Conservation (phyloP, 2,329 filamentous ascomycete species). For the Colletotrichum lentis region DNA sequence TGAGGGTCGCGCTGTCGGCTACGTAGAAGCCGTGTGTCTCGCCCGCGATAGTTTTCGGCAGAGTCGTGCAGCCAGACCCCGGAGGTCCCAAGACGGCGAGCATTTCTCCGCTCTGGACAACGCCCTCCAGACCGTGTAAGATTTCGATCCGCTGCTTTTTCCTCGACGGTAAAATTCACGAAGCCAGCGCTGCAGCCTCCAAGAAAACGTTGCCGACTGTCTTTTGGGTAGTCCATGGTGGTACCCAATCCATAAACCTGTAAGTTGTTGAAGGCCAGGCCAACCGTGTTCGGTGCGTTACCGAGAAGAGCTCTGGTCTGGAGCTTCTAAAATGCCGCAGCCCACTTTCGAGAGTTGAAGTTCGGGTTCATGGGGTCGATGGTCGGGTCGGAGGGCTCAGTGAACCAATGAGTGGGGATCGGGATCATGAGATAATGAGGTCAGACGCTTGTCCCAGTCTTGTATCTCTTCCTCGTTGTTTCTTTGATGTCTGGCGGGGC, state of each 20-base stretch:
- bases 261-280: conserved; percentile 51
- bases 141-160: conserved; percentile 54
- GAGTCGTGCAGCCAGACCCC: conserved; percentile 68
- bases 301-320: conserved; percentile 41
- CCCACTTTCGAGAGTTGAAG: conserved; percentile 56
- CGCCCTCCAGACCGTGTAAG: conserved; percentile 58
- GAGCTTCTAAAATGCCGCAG: conserved; percentile 49
- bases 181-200: conserved; percentile 43
- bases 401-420: conserved; percentile 40
- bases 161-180: conserved; percentile 41
- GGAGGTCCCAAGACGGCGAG: conserved; percentile 65
- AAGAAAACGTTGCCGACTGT: conserved; percentile 51
- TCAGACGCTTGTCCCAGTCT: conserved; percentile 44
- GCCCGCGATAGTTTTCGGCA: conserved; percentile 71
- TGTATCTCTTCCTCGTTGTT: conserved; percentile 38
- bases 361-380: conserved; percentile 51
- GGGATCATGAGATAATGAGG: conserved; percentile 41
- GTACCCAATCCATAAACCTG: conserved; percentile 54
- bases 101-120: conserved; percentile 64
- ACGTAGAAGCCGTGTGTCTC: conserved; percentile 67
- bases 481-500: not conserved
- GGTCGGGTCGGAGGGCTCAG: conserved; percentile 40
- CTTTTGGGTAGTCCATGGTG: conserved; percentile 54
- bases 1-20: conserved; percentile 22
- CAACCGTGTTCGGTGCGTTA: conserved; percentile 45